Conservation (phyloP, 257 asterid species). For the Parsonsia alboflavescens region DNA sequence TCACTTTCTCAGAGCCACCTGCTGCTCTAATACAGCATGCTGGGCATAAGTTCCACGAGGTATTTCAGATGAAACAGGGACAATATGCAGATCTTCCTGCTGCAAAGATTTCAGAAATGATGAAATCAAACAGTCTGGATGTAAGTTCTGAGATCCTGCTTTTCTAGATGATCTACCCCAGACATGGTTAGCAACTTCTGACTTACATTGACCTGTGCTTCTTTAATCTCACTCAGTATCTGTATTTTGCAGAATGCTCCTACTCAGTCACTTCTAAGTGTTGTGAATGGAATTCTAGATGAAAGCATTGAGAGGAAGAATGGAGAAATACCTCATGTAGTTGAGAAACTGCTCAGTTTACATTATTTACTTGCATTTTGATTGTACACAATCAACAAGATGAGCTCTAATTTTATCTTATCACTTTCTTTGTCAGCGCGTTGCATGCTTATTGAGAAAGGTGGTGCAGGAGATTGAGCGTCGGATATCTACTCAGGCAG, state of each 20-base stretch:
- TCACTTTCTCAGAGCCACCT: conserved; percentile 35
- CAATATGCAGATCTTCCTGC: conserved; percentile 69
- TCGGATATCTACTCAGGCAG: conserved; percentile 85
- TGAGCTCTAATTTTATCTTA: conserved; percentile 11
- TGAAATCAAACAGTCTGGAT: conserved; percentile 89
- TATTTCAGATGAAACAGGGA: conserved; percentile 75
- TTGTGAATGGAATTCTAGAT: conserved; percentile 73
- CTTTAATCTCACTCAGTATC: conserved; percentile 6
- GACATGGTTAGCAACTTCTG: not conserved
- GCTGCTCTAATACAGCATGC: conserved; percentile 38
- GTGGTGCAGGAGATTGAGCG: conserved; percentile 94
- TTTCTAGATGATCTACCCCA: conserved; percentile 7
- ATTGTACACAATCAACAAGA: not conserved
- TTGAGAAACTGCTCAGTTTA: conserved; percentile 17
- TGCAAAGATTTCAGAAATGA: conserved; percentile 76
- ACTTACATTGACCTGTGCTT: not conserved
- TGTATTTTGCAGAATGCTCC: conserved; percentile 75
- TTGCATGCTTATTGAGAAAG: conserved; percentile 78
- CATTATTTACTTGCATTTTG: not conserved
- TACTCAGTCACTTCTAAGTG: conserved; percentile 81
- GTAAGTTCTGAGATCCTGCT: conserved; percentile 36
- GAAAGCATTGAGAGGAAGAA: conserved; percentile 78
- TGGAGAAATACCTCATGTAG: conserved; percentile 89
- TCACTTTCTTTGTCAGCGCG: conserved; percentile 50
- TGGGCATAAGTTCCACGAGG: conserved; percentile 76